These are phyloP conservation scores for Aspergillus nidulans DNA, from an alignment of 495 filamentous ascomycete genomes.

Conservation along the genomic window DNA sequence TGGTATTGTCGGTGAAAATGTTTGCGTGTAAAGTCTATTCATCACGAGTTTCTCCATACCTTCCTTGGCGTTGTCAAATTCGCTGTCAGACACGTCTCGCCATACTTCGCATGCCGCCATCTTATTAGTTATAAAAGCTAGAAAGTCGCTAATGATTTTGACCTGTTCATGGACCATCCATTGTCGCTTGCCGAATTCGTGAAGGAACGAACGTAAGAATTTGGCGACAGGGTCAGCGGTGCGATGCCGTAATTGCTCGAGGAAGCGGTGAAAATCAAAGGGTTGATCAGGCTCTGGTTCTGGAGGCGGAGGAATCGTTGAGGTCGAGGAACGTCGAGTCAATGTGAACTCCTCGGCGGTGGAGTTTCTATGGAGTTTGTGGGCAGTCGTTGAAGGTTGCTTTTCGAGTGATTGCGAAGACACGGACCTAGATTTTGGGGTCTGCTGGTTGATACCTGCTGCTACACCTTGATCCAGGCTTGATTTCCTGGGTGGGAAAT, in stretches of 20 bases:
- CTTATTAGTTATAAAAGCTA: constrained; percentile 96
- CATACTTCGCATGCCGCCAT: constrained; percentile 99
- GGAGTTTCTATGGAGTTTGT: constrained; percentile 17
- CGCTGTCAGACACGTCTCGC: constrained; percentile 90
- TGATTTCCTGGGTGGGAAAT: constrained; percentile 77
- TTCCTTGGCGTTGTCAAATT: constrained; percentile 97
- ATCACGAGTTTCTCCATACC: constrained; percentile 99
- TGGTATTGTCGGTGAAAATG: constrained; percentile 91
- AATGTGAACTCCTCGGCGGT: constrained; percentile 36
- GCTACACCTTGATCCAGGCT: constrained; percentile 66
- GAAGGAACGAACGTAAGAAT: constrained; percentile 89
- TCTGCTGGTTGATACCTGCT: background rate
- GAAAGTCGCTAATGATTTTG: constrained; percentile 95
- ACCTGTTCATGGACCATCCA: constrained; percentile 99
- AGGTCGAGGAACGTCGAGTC: constrained; percentile 46
- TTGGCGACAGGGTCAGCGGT: constrained; percentile 95
- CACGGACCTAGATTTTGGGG: constrained; percentile 6
- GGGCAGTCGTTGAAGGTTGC: constrained; percentile 16
- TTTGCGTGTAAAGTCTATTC: constrained; percentile 95
- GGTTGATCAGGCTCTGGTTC: constrained; percentile 86
- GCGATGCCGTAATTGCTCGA: constrained; percentile 90
- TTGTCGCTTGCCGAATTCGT: constrained; percentile 94
- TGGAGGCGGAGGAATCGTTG: constrained; percentile 64
- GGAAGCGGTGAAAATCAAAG: constrained; percentile 96
- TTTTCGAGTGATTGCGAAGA: constrained; percentile 19